These are phyloP conservation scores for Torulaspora franciscae DNA, from an alignment of 805 yeast genomes.

Conservation along the genomic window DNA sequence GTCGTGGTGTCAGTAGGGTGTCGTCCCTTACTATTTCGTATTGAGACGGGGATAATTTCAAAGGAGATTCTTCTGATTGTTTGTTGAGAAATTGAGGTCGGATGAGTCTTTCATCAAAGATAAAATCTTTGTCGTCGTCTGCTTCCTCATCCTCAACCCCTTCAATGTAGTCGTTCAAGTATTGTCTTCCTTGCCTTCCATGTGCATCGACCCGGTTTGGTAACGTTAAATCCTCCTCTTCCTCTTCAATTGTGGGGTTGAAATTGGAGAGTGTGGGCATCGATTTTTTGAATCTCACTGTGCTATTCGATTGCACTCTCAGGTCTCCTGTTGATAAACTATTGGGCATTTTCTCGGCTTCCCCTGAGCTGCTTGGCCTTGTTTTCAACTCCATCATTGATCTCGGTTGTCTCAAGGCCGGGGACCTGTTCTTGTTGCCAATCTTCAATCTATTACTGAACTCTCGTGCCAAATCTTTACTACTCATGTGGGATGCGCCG, in stretches of 20 bases:
- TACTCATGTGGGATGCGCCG: background rate
- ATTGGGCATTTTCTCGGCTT: slow-evolving; percentile 17
- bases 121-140: slow-evolving; percentile 23
- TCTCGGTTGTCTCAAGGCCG: slow-evolving; percentile 27
- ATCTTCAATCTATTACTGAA: slow-evolving; percentile 16
- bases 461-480: slow-evolving; percentile 15
- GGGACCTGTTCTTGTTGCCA: slow-evolving; percentile 7
- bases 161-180: slow-evolving; percentile 16
- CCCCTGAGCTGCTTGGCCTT: slow-evolving; percentile 9
- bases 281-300: slow-evolving; percentile 28
- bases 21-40: slow-evolving; percentile 28
- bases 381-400: slow-evolving; percentile 33
- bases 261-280: slow-evolving; percentile 25
- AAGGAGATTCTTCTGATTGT: slow-evolving; percentile 14
- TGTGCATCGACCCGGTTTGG: slow-evolving; percentile 3
- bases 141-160: slow-evolving; percentile 16
- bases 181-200: slow-evolving; percentile 6
- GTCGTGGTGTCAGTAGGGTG: slow-evolving; percentile 28
- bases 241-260: slow-evolving; percentile 17
- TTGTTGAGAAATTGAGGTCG: slow-evolving; percentile 29
- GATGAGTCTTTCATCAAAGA: slow-evolving; percentile 24
- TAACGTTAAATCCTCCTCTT: slow-evolving; percentile 9
- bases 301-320: slow-evolving; percentile 17
- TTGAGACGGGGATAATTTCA: slow-evolving; percentile 26
- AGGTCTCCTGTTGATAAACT: slow-evolving; percentile 30